These are phyloP conservation scores for Lipomyces yamadae DNA, from an alignment of 805 yeast species.

Conservation along the genomic window DNA sequence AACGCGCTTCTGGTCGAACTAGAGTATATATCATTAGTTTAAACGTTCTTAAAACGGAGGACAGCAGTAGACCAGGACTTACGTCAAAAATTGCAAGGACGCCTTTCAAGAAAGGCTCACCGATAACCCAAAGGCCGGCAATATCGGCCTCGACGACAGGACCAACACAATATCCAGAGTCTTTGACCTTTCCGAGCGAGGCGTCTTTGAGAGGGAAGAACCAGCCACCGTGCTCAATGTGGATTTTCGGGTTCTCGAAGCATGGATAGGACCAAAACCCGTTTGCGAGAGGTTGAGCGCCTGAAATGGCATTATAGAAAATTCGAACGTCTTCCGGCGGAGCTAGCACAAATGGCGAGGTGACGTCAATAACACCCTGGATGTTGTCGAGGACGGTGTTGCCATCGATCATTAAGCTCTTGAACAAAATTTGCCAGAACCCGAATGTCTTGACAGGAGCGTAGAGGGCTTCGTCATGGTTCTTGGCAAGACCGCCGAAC, in stretches of 20 bases:
- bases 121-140: constrained; percentile 36
- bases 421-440: constrained; percentile 36
- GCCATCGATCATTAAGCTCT: constrained; percentile 32
- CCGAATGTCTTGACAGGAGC: constrained; percentile 37
- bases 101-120: constrained; percentile 34
- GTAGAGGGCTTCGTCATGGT: constrained; percentile 34
- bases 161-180: constrained; percentile 37
- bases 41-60: too few species aligned
- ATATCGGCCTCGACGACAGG: constrained; percentile 36
- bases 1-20: constrained; percentile 27
- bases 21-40: not conserved
- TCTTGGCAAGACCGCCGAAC: constrained; percentile 30
- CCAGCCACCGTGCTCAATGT: constrained; percentile 37
- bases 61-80: not conserved
- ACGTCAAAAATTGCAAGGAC: constrained; percentile 31
- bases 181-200: constrained; percentile 34
- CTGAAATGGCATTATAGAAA: constrained; percentile 33
- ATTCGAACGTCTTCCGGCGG: constrained; percentile 37
- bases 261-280: constrained; percentile 37
- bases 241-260: constrained; percentile 34
- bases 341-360: constrained; percentile 32
- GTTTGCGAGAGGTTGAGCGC: constrained; percentile 35
- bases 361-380: constrained; percentile 34
- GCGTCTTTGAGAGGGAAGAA: constrained; percentile 32
- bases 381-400: constrained; percentile 34